Evolutionary conservation across 2,329 filamentous ascomycete species (phyloP), one percentile per base, ranked within the genome.

Genomic region (Coniella vitis): DNA sequence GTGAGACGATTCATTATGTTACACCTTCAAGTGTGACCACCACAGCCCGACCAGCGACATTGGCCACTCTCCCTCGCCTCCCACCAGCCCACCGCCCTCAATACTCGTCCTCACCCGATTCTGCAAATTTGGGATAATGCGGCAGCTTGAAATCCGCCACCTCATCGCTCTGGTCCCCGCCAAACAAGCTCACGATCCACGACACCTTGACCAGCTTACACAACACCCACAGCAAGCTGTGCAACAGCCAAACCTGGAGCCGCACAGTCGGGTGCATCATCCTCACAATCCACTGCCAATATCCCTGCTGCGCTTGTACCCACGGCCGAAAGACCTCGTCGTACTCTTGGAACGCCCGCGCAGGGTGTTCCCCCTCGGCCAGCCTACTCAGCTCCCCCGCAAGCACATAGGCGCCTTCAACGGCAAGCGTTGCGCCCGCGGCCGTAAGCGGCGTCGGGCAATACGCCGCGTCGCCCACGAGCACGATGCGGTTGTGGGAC

Each of bases 381-480:
- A 58, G 57, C 14, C 25, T 40, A 16, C 38, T 40, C 20, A 76
- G 60, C 61, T 78, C 78, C 1, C 78, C 78, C 0, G 78, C 78
- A 3, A 83, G 63, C 2, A 79, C 61, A 56, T 81, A 82, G 0
- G 75, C 75, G 0, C 71, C 71, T 0, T 74, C 58, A 0, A 82
- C 55, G 0, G 70, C 69, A 1, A 65, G 55, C 2, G 70, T 72
- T 0, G 74, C 77, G 0, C 77, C 76, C 64, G 73, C 69, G 0
- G 76, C 79, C 0, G 70, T 73, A 3, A 71, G 53, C 0, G 70
- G 67, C 1, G 69, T 66, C 0, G 75, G 74, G 22, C 69, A 72
- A 56, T 70, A 74, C 0, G 63, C 76, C 3, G 79, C 74, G 55
- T 83, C 78, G 0, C 78, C 79, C 0, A 81, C 44, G 0, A 79